Conservation (phyloP, 441 rosid genomes). For the Jatropha multifida region DNA sequence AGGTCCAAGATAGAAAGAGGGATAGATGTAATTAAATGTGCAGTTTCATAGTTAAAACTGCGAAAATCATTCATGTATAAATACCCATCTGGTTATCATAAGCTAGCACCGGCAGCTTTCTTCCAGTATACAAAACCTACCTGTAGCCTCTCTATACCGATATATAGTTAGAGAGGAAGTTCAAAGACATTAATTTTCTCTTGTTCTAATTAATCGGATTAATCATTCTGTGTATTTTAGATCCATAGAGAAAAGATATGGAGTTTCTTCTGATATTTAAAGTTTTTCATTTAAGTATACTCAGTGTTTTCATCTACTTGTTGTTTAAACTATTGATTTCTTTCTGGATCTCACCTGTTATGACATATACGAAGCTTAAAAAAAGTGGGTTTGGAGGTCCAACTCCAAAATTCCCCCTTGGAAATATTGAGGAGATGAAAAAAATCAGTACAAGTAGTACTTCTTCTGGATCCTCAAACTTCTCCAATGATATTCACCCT, state of each 20-base stretch:
- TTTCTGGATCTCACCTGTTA: conserved; percentile 64
- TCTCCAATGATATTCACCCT: conserved; percentile 81
- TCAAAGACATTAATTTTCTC: no score
- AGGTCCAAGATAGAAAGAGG: no score
- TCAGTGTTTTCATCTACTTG: conserved; percentile 29
- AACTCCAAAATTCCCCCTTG: conserved; percentile 70
- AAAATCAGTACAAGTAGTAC: conserved; percentile 21
- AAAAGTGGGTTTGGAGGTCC: conserved; percentile 77
- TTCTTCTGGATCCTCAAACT: conserved; percentile 23
- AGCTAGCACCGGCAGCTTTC: no score
- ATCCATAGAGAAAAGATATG: conserved; percentile 18
- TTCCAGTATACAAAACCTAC: no score
- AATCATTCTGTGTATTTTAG: no score
- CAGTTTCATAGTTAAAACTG: conserved; percentile 17
- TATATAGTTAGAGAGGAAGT: no score
- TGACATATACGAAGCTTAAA: conserved; percentile 51
- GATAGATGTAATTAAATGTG: no score
- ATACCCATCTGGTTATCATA: conserved; percentile 18
- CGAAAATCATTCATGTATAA: conserved; percentile 34
- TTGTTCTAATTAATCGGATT: no score
- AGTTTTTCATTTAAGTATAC: conserved; percentile 15
- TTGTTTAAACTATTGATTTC: conserved; percentile 41
- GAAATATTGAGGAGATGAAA: conserved; percentile 64
- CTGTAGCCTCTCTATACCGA: no score
- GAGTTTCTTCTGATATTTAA: conserved; percentile 21